These are phyloP conservation scores for Homolaphlyctis polyrhiza DNA, from an alignment of 371 early-diverging fungal species.

Conservation along the genomic window DNA sequence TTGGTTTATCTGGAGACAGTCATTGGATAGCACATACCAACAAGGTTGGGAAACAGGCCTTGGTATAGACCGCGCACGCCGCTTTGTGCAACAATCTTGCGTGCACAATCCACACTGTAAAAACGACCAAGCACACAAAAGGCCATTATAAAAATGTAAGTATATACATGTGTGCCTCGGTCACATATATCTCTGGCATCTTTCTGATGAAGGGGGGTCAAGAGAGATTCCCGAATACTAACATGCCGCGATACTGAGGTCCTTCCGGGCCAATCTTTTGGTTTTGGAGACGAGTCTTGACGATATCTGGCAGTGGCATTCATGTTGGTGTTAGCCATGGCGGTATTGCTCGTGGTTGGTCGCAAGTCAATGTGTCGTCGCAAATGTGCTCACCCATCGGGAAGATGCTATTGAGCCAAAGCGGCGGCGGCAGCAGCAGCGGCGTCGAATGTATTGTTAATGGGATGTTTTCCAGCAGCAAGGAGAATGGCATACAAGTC, in stretches of 20 bases:
- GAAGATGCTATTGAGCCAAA: slow-evolving; percentile 37
- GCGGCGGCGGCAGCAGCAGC: background rate
- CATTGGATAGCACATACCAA: slow-evolving; percentile 2
- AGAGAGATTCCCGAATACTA: background rate
- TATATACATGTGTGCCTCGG: no score
- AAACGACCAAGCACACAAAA: slow-evolving; percentile 4
- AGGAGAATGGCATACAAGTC: no score
- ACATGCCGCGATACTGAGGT: slow-evolving; percentile 18
- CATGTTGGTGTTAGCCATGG: background rate
- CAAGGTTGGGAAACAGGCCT: slow-evolving; percentile 69
- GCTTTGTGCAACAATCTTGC: slow-evolving; percentile 15
- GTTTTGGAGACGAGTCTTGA: slow-evolving; percentile 28
- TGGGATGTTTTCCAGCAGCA: no score
- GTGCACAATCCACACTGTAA: slow-evolving; percentile 6
- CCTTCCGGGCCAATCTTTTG: slow-evolving; percentile 10
- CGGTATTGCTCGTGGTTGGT: background rate
- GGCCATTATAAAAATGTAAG: background rate
- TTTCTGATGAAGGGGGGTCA: no score
- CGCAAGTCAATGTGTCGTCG: background rate
- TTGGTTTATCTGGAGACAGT: slow-evolving; percentile 37
- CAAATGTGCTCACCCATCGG: slow-evolving; percentile 33
- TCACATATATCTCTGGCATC: no score
- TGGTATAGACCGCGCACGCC: slow-evolving; percentile 73
- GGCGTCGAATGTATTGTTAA: no score
- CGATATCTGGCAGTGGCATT: slow-evolving; percentile 14